These are phyloP conservation scores for Ceratocystiopsis brevicomis DNA, from an alignment of 2,329 filamentous ascomycete genomes.

Conservation along the genomic window DNA sequence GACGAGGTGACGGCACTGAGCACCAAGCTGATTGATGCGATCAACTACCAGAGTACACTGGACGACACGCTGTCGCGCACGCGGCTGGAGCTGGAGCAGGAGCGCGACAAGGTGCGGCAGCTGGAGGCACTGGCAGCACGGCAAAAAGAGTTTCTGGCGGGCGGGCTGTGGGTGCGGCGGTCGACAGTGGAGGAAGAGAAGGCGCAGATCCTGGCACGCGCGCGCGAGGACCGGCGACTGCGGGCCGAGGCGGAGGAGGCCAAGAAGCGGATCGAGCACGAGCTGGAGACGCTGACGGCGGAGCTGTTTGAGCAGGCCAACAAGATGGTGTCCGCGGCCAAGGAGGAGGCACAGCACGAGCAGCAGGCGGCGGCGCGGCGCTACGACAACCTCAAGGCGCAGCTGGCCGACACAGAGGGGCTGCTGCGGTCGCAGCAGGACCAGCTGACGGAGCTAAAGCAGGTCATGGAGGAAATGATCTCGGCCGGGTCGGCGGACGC, in stretches of 20 bases:
- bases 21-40: slow-evolving; percentile 90
- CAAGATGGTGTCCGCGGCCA: slow-evolving; percentile 86
- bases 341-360: slow-evolving; percentile 73
- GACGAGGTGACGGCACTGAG: slow-evolving; percentile 76
- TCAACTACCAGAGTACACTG: slow-evolving; percentile 84
- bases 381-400: slow-evolving; percentile 70
- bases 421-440: slow-evolving; percentile 82
- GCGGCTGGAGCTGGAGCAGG: slow-evolving; percentile 62
- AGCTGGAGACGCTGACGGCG: slow-evolving; percentile 75
- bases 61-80: slow-evolving; percentile 75
- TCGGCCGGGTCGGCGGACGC: slow-evolving; percentile 25
- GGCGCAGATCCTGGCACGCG: slow-evolving; percentile 32
- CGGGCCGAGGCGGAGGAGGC: slow-evolving; percentile 52
- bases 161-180: slow-evolving; percentile 58
- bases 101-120: slow-evolving; percentile 45
- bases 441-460: slow-evolving; percentile 77
- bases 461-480: slow-evolving; percentile 75
- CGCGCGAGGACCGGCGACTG: slow-evolving; percentile 46
- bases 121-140: slow-evolving; percentile 48
- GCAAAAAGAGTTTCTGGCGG: slow-evolving; percentile 52
- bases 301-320: slow-evolving; percentile 97
- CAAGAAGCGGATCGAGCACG: slow-evolving; percentile 78
- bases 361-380: slow-evolving; percentile 64
- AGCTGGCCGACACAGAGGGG: slow-evolving; percentile 70
- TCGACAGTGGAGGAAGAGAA: slow-evolving; percentile 58